Conservation (phyloP, 2,329 filamentous ascomycete genomes). For the Trichothecium sympodiale region DNA sequence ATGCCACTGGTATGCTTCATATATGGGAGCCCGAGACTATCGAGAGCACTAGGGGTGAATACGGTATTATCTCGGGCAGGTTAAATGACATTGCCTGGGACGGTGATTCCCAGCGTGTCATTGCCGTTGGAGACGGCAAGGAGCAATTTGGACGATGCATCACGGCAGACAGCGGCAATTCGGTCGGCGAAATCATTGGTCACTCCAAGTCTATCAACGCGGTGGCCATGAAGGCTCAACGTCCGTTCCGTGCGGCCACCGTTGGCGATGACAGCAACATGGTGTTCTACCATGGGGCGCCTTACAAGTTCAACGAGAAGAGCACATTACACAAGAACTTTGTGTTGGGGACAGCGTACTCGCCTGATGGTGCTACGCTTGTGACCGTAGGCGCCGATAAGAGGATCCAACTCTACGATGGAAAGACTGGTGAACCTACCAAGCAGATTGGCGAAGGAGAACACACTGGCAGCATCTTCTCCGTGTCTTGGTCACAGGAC, state of each 20-base stretch:
- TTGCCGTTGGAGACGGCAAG: constrained; percentile 90
- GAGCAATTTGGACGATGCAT: constrained; percentile 91
- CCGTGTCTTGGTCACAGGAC: constrained; percentile 80
- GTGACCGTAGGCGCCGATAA: constrained; percentile 90
- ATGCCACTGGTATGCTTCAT: constrained; percentile 71
- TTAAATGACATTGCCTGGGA: constrained; percentile 98
- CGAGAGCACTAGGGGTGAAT: constrained; percentile 80
- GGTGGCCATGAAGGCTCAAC: constrained; percentile 78
- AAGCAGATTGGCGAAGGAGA: constrained; percentile 68
- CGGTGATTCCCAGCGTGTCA: constrained; percentile 89
- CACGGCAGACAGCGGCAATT: constrained; percentile 91
- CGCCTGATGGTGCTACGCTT: constrained; percentile 70
- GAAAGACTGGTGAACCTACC: constrained; percentile 81
- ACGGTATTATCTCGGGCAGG: constrained; percentile 83
- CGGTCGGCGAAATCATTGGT: constrained; percentile 84
- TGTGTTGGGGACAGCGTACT: constrained; percentile 79
- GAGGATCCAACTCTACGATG: constrained; percentile 89
- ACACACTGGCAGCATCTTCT: constrained; percentile 88
- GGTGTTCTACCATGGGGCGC: constrained; percentile 87
- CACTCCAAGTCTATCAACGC: constrained; percentile 87
- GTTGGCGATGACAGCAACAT: constrained; percentile 82
- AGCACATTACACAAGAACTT: constrained; percentile 76
- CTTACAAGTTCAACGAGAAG: constrained; percentile 93
- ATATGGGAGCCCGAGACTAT: constrained; percentile 91
- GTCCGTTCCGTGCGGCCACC: constrained; percentile 84